phyloP scores from a whole-genome alignment of 345 rosid genomes.

The Citrus trifoliata region DNA sequence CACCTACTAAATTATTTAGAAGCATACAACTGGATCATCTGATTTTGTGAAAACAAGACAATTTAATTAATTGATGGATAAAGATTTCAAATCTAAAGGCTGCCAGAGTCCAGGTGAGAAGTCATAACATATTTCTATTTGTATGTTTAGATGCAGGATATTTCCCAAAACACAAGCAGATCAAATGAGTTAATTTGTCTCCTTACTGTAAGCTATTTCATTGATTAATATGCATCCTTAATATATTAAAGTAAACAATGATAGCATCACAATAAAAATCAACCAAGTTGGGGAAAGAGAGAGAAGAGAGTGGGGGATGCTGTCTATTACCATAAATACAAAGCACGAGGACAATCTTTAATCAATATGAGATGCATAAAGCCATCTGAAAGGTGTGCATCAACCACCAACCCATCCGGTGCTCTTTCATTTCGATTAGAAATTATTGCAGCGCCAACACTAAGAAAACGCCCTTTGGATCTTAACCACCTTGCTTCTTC shows the following conservation, averaged over 20 bases:
- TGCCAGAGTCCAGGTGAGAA: neutral
- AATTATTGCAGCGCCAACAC: slow-evolving; percentile 87
- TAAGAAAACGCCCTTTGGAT: slow-evolving; percentile 69
- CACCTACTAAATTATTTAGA: neutral
- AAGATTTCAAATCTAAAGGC: neutral
- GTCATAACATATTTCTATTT: neutral
- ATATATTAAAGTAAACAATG: neutral
- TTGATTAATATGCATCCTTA: neutral
- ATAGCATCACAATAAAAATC: neutral
- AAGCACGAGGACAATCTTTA: slow-evolving; percentile 79
- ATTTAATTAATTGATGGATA: neutral
- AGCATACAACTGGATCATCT: neutral
- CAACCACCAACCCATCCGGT: slow-evolving; percentile 94
- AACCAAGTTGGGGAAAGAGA: neutral
- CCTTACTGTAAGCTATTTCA: neutral
- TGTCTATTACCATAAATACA: slow-evolving; percentile 70
- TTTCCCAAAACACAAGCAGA: neutral
- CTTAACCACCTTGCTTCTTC: slow-evolving; percentile 58
- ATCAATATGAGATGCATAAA: slow-evolving; percentile 84
- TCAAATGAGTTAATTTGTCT: neutral
- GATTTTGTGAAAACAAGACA: neutral
- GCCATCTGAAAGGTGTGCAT: slow-evolving; percentile 95
- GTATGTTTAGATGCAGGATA: neutral
- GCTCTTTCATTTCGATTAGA: slow-evolving; percentile 90
- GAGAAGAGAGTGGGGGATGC: neutral